Evolutionary conservation across 1,139 yeast genomes (phyloP).

Genomic region (Magnusiomyces tetraspermus): DNA sequence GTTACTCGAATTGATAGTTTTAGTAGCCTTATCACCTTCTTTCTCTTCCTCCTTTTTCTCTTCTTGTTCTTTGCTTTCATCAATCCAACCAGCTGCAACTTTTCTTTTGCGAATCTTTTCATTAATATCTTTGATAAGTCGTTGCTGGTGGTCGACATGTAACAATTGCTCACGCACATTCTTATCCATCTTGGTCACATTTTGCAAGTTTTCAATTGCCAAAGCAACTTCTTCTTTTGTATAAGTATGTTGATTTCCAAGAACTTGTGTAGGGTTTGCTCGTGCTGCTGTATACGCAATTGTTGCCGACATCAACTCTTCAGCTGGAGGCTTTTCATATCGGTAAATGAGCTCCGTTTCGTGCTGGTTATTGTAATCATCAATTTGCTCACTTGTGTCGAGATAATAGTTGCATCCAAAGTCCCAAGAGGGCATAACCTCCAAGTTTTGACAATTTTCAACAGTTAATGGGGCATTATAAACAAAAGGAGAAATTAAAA

Average conservation of each 20-base stretch:
- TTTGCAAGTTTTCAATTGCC: constrained; percentile 16
- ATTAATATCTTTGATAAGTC: constrained; percentile 4
- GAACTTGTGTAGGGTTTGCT: constrained; percentile 15
- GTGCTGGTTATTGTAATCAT: constrained; percentile 15
- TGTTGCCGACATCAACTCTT: constrained; percentile 10
- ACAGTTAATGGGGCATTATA: constrained; percentile 19
- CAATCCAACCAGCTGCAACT: constrained; percentile 2
- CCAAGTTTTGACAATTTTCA: constrained; percentile 20
- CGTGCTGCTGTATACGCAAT: constrained; percentile 9
- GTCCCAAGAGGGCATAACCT: constrained; percentile 23
- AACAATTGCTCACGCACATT: neutral
- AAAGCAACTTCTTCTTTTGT: constrained; percentile 14
- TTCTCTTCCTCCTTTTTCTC: constrained; percentile 8
- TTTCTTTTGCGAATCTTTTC: constrained; percentile 11
- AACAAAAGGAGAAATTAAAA: constrained; percentile 20
- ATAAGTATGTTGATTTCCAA: constrained; percentile 9
- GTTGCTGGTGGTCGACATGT: constrained; percentile 10
- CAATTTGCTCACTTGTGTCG: constrained; percentile 8
- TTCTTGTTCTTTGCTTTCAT: constrained; percentile 7
- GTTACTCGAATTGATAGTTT: neutral
- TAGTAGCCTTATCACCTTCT: constrained; percentile 1
- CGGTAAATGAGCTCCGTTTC: constrained; percentile 8
- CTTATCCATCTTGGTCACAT: neutral
- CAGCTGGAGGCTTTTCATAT: constrained; percentile 11
- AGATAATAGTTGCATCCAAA: constrained; percentile 22